Evolutionary conservation across 768 basidiomycete species (phyloP), one percentile per base, ranked within the genome.

Genomic region (Dioszegia aurantiaca): DNA sequence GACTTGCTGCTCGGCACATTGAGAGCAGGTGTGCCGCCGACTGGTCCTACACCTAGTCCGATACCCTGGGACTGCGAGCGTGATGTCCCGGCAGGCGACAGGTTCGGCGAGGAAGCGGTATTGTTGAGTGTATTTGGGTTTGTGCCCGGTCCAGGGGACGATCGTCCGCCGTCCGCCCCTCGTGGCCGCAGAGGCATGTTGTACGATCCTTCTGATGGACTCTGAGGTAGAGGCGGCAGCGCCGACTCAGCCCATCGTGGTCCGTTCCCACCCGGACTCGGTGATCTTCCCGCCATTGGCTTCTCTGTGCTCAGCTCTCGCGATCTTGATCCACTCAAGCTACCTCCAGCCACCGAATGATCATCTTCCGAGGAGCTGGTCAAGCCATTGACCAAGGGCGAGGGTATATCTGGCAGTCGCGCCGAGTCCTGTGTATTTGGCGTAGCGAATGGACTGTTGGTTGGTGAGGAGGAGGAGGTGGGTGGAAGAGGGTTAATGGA

Each of bases 1-100:
- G 78, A 75, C 33, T 81, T 79, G 4, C 77, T 77, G 55, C 59
- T 72, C 46, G 41, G 80, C 63, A 48, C 78, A 67, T 52, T 48
- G 36, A 58, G 57, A 17, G 30, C 40, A 43, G 21, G 8, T 16
- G 23, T 31, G 21, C 47, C 42, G 10, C 45, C 56, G 14, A 58
- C 61, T 10, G 65, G 65, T 14, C 73, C 73, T 2, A 78, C 68
- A 4, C 73, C 77, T 4, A 78, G 57, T 10, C 76, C 76, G 19
- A 67, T 43, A 19, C 14, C 23, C 14, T 12, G 30, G 19, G 52
- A 21, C 14, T 33, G 33, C 24, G 43, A 19, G n/a, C 52, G 31
- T 4, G 52, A 40, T 12, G 42, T 41, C 23, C 27, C 43, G 31
- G 47, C 33, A 26, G 33, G 46, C n/a, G 40, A 47, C 19, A 31